Evolutionary conservation across 1,139 yeast genomes (phyloP).

Genomic region (Zygosaccharomyces sapae): DNA sequence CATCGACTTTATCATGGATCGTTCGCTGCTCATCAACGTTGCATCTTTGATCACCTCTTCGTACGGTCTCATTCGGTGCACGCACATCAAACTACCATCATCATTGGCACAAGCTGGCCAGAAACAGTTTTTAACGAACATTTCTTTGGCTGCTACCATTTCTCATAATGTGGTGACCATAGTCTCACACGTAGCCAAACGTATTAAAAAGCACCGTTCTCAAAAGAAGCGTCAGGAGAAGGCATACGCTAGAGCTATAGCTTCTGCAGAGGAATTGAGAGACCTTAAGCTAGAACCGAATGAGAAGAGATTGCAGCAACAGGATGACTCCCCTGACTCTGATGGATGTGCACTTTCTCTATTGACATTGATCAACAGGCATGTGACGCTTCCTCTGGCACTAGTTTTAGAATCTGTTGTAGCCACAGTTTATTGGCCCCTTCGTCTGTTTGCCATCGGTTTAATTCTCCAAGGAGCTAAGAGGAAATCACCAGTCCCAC

Average conservation of each 20-base stretch:
- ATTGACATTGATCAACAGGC: constrained; percentile 21
- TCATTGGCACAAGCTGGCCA: constrained; percentile 54
- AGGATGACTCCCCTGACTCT: background rate
- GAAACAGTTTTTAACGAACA: constrained; percentile 66
- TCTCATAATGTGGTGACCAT: constrained; percentile 32
- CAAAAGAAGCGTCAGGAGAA: background rate
- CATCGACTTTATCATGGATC: background rate
- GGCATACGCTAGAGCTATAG: constrained; percentile 3
- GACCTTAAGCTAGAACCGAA: background rate
- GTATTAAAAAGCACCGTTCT: background rate
- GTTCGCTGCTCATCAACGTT: constrained; percentile 21
- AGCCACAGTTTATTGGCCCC: constrained; percentile 61
- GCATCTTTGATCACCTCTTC: constrained; percentile 24
- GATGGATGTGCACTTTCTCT: background rate
- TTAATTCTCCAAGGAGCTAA: constrained; percentile 40
- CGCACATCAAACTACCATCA: constrained; percentile 43
- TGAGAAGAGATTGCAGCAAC: background rate
- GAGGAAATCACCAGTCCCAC: constrained; percentile 40
- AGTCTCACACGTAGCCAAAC: constrained; percentile 1
- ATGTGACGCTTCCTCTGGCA: constrained; percentile 42
- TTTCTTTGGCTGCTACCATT: constrained; percentile 49
- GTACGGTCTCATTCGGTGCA: constrained; percentile 31
- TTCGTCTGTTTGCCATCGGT: constrained; percentile 48
- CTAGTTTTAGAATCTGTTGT: constrained; percentile 58
- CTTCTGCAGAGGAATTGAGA: constrained; percentile 2